phyloP scores from a whole-genome alignment of 768 basidiomycete species.

The Pleurotus tuber-regium region DNA sequence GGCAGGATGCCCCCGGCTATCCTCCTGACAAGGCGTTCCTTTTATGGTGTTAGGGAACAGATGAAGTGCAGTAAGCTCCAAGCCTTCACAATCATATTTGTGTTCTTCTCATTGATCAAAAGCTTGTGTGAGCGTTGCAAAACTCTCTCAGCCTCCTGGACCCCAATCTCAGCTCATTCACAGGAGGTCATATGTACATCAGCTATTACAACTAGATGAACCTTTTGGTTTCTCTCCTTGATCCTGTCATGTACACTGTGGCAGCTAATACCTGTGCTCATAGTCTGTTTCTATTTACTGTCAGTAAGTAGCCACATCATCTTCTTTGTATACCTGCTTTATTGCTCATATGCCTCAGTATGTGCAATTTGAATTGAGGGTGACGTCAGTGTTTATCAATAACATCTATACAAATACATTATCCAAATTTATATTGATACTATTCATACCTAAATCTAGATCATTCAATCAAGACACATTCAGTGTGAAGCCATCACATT shows the following conservation, averaged over 20 bases:
- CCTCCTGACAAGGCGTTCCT: neutral
- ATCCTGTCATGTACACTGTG: constrained; percentile 82
- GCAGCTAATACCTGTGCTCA: constrained; percentile 76
- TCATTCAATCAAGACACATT: too few relatives aligned
- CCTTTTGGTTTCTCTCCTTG: constrained; percentile 72
- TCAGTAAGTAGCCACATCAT: constrained; percentile 51
- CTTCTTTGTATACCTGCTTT: neutral
- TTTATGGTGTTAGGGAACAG: too few relatives aligned
- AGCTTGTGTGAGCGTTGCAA: neutral
- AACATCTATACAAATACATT: too few relatives aligned
- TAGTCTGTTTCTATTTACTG: constrained; percentile 90
- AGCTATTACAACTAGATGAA: constrained; percentile 83
- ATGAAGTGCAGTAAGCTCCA: too few relatives aligned
- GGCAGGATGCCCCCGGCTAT: too few relatives aligned
- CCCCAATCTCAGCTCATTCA: neutral
- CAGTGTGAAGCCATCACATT: too few relatives aligned
- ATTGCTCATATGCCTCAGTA: constrained; percentile 39
- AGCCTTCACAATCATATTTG: too few relatives aligned
- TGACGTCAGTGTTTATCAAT: too few relatives aligned
- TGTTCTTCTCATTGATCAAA: neutral
- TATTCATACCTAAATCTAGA: too few relatives aligned
- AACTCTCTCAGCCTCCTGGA: neutral
- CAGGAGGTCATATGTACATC: neutral
- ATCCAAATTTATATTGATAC: too few relatives aligned
- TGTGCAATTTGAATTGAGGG: too few relatives aligned